Base-by-base conservation (phyloP, 1,139 yeast species). In the Kodamaea alishanica region DNA sequence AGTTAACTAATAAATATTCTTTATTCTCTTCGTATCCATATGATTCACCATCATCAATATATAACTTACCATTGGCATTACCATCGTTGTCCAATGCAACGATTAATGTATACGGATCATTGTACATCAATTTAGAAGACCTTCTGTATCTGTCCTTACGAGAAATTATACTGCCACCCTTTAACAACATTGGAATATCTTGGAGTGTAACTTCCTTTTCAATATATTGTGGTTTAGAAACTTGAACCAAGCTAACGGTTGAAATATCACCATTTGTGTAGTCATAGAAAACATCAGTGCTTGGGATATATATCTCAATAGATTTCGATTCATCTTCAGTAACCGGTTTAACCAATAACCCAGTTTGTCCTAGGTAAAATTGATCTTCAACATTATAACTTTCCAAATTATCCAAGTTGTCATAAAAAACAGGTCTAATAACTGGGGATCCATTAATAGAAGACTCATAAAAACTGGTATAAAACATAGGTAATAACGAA, bases 21-120 rank as follows among this genome's bases (percentile, higher is more conserved):
- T 81, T 84, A 1, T 63, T 44, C 41, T 63, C 52, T 2, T 32
- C 8, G 56, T 84, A 81, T 23, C 66, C 73, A 52, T 75, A 87
- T 0, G 92, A 73, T 52, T 81, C 85, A 9, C 96, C 95, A 59
- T 87, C 96, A 59, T 90, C 98, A 34, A 84, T 63, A 56, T 90
- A 92, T 26, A 92, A 57, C 7, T 56, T 52, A 2, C 84, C 83
- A 0, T 58, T 53, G 0, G 94, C 90, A 1, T 55, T 45, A 1
- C 79, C 79, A 1, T 63, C 52, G 3, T 57, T 50, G 48, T 73
- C 72, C 12, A 84, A 68, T 0, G 87, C 88, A 32, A 92, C 65
- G 2, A 83, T 70, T 35, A 92, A 52, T 0, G 96, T 85, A 56
- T 81, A 87, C 2, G 98, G 97, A 57, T 92, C 99, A 45, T 73